Evolutionary conservation across 2,329 filamentous ascomycete genomes (phyloP).

Genomic region (Magnaporthiopsis rhizophila): DNA sequence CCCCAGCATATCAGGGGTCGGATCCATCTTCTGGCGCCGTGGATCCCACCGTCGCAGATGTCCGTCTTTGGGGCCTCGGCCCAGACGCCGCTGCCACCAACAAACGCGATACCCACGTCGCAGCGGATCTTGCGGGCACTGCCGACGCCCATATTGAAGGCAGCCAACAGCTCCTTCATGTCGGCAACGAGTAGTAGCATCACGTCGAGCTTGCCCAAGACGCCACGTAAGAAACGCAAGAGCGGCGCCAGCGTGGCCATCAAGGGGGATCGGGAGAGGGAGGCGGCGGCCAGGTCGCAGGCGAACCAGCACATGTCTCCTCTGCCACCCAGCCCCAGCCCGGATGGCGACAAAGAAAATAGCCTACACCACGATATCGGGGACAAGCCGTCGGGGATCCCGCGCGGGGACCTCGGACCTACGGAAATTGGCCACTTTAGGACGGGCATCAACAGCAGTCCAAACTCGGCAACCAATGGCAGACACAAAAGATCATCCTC

Average conservation of each 20-base stretch:
- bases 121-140: conserved; percentile 86
- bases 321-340: conserved; percentile 6
- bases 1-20: conserved; percentile 91
- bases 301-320: conserved; percentile 21
- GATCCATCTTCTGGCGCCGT: conserved; percentile 89
- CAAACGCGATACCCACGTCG: conserved; percentile 80
- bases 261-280: conserved; percentile 21
- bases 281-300: conserved; percentile 17
- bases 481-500: conserved; percentile 18
- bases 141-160: conserved; percentile 83
- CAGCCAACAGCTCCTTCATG: conserved; percentile 94
- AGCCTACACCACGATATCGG: conserved; percentile 16
- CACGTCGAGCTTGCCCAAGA: conserved; percentile 67
- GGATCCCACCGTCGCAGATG: conserved; percentile 95
- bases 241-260: conserved; percentile 30
- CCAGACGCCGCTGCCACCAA: conserved; percentile 62
- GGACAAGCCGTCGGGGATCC: conserved; percentile 18
- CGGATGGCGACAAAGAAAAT: conserved; percentile 44
- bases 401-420: conserved; percentile 20
- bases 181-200: conserved; percentile 82
- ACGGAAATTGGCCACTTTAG: conserved; percentile 42
- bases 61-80: conserved; percentile 64
- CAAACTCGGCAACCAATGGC: conserved; percentile 15
- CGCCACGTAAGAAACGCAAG: conserved; percentile 55
- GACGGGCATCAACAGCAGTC: conserved; percentile 15